Conservation (phyloP, 2,329 filamentous ascomycete species). For the Clarireedia homoeocarpa region DNA sequence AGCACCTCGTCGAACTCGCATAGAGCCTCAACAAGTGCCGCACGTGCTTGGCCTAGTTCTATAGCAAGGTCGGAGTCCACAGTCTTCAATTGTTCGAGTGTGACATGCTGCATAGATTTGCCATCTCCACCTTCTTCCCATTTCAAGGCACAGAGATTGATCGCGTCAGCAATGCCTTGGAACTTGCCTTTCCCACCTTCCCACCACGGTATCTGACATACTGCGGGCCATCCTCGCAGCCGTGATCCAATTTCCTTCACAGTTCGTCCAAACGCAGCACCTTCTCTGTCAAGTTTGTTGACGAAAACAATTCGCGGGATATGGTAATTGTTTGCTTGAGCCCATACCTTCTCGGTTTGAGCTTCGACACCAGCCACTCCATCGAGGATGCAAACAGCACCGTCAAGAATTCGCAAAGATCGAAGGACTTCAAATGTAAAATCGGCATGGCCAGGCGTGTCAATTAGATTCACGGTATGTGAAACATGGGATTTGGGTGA, state of each 20-base stretch:
- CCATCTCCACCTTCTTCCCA: constrained; percentile 65
- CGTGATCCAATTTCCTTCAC: constrained; percentile 78
- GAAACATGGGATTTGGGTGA: constrained; percentile 44
- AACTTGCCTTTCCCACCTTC: constrained; percentile 64
- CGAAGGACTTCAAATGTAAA: constrained; percentile 95
- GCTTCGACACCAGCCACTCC: constrained; percentile 92
- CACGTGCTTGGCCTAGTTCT: constrained; percentile 69
- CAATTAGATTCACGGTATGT: constrained; percentile 83
- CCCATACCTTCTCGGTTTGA: constrained; percentile 95
- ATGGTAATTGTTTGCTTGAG: constrained; percentile 73
- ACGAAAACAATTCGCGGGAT: constrained; percentile 79
- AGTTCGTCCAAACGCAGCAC: constrained; percentile 73
- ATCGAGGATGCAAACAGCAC: constrained; percentile 87
- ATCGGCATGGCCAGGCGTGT: constrained; percentile 94
- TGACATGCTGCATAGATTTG: constrained; percentile 49
- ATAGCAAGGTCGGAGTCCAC: constrained; percentile 43
- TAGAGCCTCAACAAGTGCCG: constrained; percentile 71
- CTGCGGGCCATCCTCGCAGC: constrained; percentile 75
- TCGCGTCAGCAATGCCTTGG: constrained; percentile 75
- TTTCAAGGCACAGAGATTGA: constrained; percentile 65
- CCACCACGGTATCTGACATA: constrained; percentile 96
- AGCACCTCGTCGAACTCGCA: constrained; percentile 84
- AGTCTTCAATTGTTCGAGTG: constrained; percentile 43
- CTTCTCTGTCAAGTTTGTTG: constrained; percentile 80
- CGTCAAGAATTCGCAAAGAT: constrained; percentile 80